These are phyloP conservation scores for Aegilops longissima DNA, from an alignment of 176 grass and related monocot genomes.

Conservation along the genomic window DNA sequence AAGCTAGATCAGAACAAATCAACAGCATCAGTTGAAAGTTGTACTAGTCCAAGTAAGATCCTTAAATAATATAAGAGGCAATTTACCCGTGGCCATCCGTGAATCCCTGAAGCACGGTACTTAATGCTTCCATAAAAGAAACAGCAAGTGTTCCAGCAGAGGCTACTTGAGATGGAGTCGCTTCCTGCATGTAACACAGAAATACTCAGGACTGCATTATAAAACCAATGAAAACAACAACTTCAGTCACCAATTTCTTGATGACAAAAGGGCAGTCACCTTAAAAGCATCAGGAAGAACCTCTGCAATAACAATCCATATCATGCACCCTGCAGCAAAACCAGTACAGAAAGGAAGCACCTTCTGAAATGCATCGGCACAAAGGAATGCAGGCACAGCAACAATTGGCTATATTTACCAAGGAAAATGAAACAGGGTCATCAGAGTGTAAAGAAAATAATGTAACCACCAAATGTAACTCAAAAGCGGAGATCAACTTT, in stretches of 20 bases:
- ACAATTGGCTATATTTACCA: conserved; percentile 77
- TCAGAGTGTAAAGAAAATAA: conserved; percentile 14
- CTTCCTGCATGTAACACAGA: conserved; percentile 67
- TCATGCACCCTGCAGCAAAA: conserved; percentile 98
- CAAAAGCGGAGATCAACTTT: conserved; percentile 4
- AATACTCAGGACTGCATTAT: conserved; percentile 22
- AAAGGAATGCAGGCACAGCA: conserved; percentile 90
- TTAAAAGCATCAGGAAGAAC: conserved; percentile 99
- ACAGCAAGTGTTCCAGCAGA: conserved; percentile 91
- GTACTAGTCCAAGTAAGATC: neutral
- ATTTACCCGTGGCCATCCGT: conserved; percentile 59
- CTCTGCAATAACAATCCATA: conserved; percentile 99
- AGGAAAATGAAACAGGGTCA: conserved; percentile 23
- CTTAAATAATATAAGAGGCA: conserved; percentile 2
- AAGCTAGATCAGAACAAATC: conserved; percentile 52
- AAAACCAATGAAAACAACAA: neutral
- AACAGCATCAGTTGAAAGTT: conserved; percentile 3
- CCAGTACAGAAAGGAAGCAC: conserved; percentile 95
- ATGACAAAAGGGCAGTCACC: conserved; percentile 37
- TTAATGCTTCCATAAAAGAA: conserved; percentile 96
- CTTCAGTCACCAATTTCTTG: conserved; percentile 6
- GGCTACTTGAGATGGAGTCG: conserved; percentile 90
- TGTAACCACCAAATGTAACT: conserved; percentile 15
- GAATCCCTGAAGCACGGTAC: conserved; percentile 78
- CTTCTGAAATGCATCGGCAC: conserved; percentile 89